Conservation (phyloP, 257 asterid genomes). For the Misopates orontium region DNA sequence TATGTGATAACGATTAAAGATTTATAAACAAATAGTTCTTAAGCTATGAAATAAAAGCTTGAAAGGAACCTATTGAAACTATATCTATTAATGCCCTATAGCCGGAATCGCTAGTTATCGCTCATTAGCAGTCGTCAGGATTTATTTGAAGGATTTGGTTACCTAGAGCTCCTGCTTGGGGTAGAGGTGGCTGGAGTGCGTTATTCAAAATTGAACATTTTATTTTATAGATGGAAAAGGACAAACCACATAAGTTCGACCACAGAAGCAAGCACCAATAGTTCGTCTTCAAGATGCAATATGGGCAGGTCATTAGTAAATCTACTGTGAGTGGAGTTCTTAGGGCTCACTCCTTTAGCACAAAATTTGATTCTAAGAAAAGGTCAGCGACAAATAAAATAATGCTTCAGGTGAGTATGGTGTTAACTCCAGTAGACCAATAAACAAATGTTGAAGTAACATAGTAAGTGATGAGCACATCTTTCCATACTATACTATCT, state of each 20-base stretch:
- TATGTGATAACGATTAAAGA: background rate
- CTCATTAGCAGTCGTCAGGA: background rate
- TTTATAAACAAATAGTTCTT: background rate
- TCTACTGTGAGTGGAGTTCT: background rate
- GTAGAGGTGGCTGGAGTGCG: background rate
- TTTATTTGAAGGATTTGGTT: conserved; percentile 7
- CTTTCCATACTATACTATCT: background rate
- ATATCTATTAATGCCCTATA: conserved; percentile 10
- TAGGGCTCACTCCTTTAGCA: conserved; percentile 14
- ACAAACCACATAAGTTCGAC: background rate
- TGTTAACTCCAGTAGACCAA: background rate
- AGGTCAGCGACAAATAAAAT: conserved; percentile 11
- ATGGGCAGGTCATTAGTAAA: background rate
- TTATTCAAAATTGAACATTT: no score
- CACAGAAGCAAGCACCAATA: background rate
- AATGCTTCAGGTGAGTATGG: conserved; percentile 6
- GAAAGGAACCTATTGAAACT: background rate
- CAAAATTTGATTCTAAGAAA: conserved; percentile 9
- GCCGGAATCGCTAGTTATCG: no score
- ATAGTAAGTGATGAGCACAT: background rate
- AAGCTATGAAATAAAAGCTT: background rate
- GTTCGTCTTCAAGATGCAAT: conserved; percentile 16
- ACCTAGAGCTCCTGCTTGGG: background rate
- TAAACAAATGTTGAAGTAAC: conserved; percentile 10
- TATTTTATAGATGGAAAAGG: background rate